Conservation (phyloP, 352 stramenopile genomes). For the Chrysophaeum taylorii region DNA sequence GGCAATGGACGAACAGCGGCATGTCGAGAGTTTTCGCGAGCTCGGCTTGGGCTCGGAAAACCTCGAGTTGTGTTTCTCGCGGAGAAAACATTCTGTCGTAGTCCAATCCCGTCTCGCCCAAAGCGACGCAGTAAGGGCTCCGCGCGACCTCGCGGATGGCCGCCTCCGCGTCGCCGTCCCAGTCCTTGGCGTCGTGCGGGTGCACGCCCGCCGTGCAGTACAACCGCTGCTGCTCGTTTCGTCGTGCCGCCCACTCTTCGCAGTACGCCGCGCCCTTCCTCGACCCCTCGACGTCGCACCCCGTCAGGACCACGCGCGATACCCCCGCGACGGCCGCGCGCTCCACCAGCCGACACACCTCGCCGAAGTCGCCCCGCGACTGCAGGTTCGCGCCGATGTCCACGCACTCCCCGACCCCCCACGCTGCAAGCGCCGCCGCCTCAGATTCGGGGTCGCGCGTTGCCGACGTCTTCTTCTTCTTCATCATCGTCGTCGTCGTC, state of each 20-base stretch:
- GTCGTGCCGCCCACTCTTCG: constrained; percentile 3
- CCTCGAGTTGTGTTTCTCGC: constrained; percentile 19
- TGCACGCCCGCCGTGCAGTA: constrained; percentile 4
- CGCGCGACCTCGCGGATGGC: constrained; percentile 5
- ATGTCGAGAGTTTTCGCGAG: constrained; percentile 16
- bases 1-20: constrained; percentile 25
- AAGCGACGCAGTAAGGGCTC: constrained; percentile 15
- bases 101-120: constrained; percentile 29
- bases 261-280: constrained; percentile 3
- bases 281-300: constrained; percentile 17
- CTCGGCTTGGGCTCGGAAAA: constrained; percentile 20
- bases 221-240: neutral
- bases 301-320: constrained; percentile 20
- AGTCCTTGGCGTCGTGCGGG: constrained; percentile 22
- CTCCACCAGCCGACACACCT: constrained; percentile 15
- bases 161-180: constrained; percentile 1
- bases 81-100: constrained; percentile 30
- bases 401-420: constrained; percentile 8
- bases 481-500: too few species aligned
- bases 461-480: too few species aligned
- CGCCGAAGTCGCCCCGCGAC: neutral
- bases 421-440: too few species aligned
- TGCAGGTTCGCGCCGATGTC: constrained; percentile 27
- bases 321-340: constrained; percentile 18
- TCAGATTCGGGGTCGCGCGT: too few species aligned